Conservation (phyloP, 345 rosid species). For the Passiflora organensis region DNA sequence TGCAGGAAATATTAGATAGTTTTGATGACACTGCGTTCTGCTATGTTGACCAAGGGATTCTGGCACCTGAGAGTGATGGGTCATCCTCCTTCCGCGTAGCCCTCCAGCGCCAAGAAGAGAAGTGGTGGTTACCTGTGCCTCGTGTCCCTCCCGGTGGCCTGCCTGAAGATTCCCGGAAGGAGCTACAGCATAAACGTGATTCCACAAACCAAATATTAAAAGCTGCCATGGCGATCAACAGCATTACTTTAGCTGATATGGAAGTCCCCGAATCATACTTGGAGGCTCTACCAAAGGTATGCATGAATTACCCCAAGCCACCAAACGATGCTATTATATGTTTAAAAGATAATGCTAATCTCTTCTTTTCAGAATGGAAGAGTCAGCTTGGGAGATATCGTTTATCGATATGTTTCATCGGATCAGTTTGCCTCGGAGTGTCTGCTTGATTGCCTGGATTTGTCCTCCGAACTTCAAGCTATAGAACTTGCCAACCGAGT, state of each 20-base stretch:
- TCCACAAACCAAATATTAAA: constrained; percentile 94
- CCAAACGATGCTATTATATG: background rate
- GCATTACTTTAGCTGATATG: constrained; percentile 71
- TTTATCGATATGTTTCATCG: constrained; percentile 72
- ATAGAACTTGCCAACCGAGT: constrained; percentile 86
- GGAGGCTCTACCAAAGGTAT: constrained; percentile 90
- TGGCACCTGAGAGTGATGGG: constrained; percentile 66
- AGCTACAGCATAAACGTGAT: constrained; percentile 86
- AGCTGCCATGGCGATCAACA: constrained; percentile 98
- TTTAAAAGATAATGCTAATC: constrained; percentile 2
- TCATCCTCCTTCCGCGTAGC: constrained; percentile 63
- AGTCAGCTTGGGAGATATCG: constrained; percentile 73
- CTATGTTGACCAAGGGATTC: constrained; percentile 92
- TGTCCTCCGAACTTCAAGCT: constrained; percentile 93
- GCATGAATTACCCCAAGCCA: background rate
- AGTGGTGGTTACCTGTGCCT: constrained; percentile 99
- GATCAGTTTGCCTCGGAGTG: constrained; percentile 84
- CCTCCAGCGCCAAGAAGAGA: constrained; percentile 92
- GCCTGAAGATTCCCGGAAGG: constrained; percentile 61
- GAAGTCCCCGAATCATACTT: constrained; percentile 80
- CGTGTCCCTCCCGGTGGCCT: constrained; percentile 82
- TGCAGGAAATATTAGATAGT: constrained; percentile 84
- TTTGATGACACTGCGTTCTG: constrained; percentile 79
- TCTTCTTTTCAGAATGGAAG: constrained; percentile 69
- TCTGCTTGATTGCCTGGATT: constrained; percentile 84